Evolutionary conservation across 208 protist species (phyloP).

Genomic region (Crithidia mellificae): DNA sequence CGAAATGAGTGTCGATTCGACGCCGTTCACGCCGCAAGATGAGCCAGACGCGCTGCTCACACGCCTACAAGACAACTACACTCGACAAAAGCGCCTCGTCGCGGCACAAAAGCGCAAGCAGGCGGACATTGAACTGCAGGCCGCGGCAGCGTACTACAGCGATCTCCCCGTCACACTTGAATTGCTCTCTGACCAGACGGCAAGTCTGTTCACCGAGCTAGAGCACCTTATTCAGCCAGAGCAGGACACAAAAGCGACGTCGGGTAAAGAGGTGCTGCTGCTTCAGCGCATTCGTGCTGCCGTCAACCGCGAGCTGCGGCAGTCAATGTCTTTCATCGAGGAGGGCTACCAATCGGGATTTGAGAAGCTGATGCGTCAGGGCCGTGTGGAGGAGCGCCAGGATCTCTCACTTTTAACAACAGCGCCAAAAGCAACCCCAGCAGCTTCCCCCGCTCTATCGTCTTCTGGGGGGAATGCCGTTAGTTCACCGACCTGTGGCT

Average conservation of each 20-base stretch:
- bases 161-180: conserved; percentile 61
- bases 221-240: conserved; percentile 23
- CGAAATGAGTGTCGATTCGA: not conserved
- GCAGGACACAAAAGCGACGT: not conserved
- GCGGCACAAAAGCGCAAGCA: conserved; percentile 44
- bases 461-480: too few relatives aligned
- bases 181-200: conserved; percentile 69
- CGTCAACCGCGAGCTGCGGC: conserved; percentile 69
- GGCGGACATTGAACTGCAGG: conserved; percentile 41
- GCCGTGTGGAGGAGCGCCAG: not conserved
- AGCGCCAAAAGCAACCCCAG: not conserved
- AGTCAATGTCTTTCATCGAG: conserved; percentile 67
- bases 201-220: conserved; percentile 65
- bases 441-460: too few relatives aligned
- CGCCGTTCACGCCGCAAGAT: not conserved
- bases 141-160: conserved; percentile 44
- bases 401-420: not conserved
- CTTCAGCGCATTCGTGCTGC: conserved; percentile 56
- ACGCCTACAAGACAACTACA: conserved; percentile 60
- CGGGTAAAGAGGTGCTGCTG: conserved; percentile 28
- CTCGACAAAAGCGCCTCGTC: conserved; percentile 40
- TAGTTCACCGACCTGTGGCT: too few relatives aligned
- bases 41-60: conserved; percentile 26
- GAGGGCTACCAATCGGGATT: conserved; percentile 81
- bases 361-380: conserved; percentile 45